These are phyloP conservation scores for Phytophthora meadii DNA, from an alignment of 352 stramenopile species.

Conservation along the genomic window DNA sequence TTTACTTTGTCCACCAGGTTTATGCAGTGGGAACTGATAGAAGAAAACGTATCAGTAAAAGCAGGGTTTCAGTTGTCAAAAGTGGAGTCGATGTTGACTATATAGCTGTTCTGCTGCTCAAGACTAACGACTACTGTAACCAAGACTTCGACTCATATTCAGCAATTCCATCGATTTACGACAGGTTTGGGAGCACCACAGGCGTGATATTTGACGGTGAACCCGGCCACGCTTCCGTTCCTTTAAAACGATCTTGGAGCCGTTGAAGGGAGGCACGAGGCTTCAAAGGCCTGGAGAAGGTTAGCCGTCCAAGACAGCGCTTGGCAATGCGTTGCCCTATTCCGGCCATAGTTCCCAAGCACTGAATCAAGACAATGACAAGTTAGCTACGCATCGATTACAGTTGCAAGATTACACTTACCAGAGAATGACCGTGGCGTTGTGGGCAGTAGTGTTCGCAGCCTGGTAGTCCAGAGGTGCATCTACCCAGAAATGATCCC, in stretches of 20 bases:
- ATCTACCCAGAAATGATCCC: slow-evolving; percentile 39
- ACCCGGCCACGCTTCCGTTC: slow-evolving; percentile 64
- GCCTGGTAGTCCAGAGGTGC: slow-evolving; percentile 47
- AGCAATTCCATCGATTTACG: slow-evolving; percentile 16
- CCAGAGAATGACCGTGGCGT: slow-evolving; percentile 63
- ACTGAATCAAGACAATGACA: slow-evolving; percentile 43
- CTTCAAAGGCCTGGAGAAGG: slow-evolving; percentile 71
- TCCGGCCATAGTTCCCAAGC: slow-evolving; percentile 64
- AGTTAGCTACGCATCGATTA: slow-evolving; percentile 4
- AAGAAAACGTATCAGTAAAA: too few species aligned
- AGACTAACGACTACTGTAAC: neutral
- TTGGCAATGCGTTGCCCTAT: slow-evolving; percentile 73
- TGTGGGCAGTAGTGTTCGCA: slow-evolving; percentile 80
- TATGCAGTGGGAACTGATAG: too few species aligned
- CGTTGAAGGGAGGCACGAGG: slow-evolving; percentile 73
- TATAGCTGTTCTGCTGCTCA: neutral
- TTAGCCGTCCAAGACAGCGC: slow-evolving; percentile 58
- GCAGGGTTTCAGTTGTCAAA: too few species aligned
- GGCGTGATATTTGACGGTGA: slow-evolving; percentile 42
- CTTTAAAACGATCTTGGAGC: slow-evolving; percentile 70
- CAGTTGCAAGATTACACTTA: slow-evolving; percentile 34
- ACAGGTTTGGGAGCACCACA: slow-evolving; percentile 5
- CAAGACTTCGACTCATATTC: neutral
- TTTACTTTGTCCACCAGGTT: too few species aligned
- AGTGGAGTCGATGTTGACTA: neutral